Conservation (phyloP, 768 basidiomycete species). For the Tylopilus balloui region DNA sequence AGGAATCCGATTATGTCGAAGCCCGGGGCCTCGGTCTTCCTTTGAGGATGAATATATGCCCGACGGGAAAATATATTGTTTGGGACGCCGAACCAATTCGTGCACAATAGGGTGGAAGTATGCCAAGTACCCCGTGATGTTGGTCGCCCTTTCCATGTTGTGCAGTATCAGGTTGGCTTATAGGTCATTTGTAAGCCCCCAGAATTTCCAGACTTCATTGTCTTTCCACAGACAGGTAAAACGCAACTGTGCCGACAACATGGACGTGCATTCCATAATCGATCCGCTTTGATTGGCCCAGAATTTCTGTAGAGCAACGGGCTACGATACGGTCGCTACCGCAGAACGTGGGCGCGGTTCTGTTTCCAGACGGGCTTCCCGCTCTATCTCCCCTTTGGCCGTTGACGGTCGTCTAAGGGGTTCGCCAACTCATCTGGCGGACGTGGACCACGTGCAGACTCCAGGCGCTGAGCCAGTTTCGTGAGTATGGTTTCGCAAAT, state of each 20-base stretch:
- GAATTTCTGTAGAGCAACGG: not conserved
- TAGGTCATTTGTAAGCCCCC: not conserved
- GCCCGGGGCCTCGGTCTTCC: not conserved
- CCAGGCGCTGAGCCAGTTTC: not conserved
- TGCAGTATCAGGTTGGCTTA: not conserved
- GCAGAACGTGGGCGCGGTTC: not conserved
- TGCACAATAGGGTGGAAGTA: not conserved
- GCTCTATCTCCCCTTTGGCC: conserved; percentile 5
- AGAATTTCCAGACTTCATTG: not conserved
- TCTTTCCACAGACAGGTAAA: not conserved
- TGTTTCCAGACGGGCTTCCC: not conserved
- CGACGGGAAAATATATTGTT: not conserved
- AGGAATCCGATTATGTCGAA: not conserved
- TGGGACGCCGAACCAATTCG: too few species aligned
- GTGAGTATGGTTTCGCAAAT: not conserved
- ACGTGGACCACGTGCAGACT: not conserved
- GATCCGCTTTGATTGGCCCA: conserved; percentile 3
- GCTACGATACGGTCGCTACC: not conserved
- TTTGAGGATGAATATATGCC: not conserved
- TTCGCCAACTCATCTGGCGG: not conserved
- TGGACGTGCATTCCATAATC: not conserved
- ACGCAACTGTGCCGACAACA: not conserved
- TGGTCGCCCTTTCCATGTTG: not conserved
- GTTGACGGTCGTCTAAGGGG: not conserved
- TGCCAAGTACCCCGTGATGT: not conserved